Percentiles rank a stretch among this genome's conserved stretches.
phyloP scores from a whole-genome alignment of 2,329 filamentous ascomycete species.

The Verticillium alfalfae region DNA sequence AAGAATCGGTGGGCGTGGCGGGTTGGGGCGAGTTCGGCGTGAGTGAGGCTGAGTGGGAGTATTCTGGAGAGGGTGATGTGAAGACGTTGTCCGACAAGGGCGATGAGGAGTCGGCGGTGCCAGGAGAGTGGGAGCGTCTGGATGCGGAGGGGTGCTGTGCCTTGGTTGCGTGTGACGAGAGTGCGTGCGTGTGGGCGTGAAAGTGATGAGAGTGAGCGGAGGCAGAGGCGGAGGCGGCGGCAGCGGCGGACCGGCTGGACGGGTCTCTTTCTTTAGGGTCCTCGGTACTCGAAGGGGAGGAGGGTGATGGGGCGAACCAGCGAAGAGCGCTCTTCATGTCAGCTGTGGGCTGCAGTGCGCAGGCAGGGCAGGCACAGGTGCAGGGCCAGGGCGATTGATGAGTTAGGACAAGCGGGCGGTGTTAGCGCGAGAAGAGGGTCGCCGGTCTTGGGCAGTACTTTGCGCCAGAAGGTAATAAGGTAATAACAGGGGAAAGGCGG shows the following conservation, averaged over 20 bases:
- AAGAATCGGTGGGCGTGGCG: constrained; percentile 31
- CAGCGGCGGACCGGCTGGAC: constrained; percentile 13
- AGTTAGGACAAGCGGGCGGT: not conserved
- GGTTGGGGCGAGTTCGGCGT: constrained; percentile 35
- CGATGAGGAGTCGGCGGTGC: constrained; percentile 1
- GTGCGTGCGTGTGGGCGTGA: not conserved
- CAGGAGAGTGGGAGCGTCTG: not conserved
- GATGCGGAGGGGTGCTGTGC: not conserved
- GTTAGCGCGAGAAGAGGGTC: not conserved
- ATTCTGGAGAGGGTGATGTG: constrained; percentile 20
- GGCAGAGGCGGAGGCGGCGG: constrained; percentile 16
- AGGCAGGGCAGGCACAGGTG: not conserved
- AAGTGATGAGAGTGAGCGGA: constrained; percentile 1
- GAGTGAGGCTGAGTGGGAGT: constrained; percentile 22
- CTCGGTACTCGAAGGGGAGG: constrained; percentile 14
- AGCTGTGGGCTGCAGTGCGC: constrained; percentile 5
- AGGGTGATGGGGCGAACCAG: constrained; percentile 8
- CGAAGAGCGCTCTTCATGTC: constrained; percentile 14
- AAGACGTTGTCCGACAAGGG: constrained; percentile 13
- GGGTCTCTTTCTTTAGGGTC: constrained; percentile 13
- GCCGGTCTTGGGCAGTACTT: not conserved
- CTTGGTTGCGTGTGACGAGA: not conserved
- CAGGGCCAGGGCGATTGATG: not conserved
- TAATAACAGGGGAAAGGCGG: not conserved
- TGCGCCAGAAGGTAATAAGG: not conserved